Base-by-base conservation (phyloP, 345 rosid genomes). In the Lagerstroemia speciosa region DNA sequence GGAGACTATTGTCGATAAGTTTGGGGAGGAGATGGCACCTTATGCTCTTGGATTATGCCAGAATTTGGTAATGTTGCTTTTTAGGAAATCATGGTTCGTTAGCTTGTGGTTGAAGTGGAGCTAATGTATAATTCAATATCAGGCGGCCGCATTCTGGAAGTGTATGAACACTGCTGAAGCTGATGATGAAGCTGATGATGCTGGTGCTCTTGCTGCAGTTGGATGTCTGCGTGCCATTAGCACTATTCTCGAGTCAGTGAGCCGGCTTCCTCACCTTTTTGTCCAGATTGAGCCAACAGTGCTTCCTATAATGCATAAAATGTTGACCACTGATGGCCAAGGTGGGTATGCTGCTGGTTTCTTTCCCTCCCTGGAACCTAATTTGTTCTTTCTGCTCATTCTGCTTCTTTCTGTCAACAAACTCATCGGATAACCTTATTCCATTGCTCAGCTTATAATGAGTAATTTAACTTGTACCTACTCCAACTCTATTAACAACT, bases 131-230 rank as follows among this genome's bases (percentile, higher is more conserved):
- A 15, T 52, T 63, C 62, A 69, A 45, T 37, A 76, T 71, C 82
- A 92, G 98, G 98, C 96, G 8, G 85, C 92, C 77, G 94, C 98
- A 65, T 92, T 92, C 82, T 92, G 98, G 98, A 87, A 89, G 85
- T 92, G 96, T 78, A 81, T 89, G 82, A 92, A 85, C 85, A 83
- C 92, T 53, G 90, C 96, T 64, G 96, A 92, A 78, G 87, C 89
- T 62, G 90, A 79, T 67, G 96, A 89, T 65, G 96, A 89, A 62
- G 76, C 76, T 36, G 98, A 92, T 74, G 96, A 92, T 77, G 80
- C 92, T 75, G 98, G 98, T 73, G 98, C 98, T 72, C 78, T 92
- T 76, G 98, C 98, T 73, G 98, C 96, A 43, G 98, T 88, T 68
- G 96, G 96, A 73, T 92, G 98, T 78, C 78, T 92, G 87, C 96